Percentiles rank a stretch among this genome's conserved stretches.
Conservation (phyloP, 2,329 filamentous ascomycete genomes). For the Periconia sp. region DNA sequence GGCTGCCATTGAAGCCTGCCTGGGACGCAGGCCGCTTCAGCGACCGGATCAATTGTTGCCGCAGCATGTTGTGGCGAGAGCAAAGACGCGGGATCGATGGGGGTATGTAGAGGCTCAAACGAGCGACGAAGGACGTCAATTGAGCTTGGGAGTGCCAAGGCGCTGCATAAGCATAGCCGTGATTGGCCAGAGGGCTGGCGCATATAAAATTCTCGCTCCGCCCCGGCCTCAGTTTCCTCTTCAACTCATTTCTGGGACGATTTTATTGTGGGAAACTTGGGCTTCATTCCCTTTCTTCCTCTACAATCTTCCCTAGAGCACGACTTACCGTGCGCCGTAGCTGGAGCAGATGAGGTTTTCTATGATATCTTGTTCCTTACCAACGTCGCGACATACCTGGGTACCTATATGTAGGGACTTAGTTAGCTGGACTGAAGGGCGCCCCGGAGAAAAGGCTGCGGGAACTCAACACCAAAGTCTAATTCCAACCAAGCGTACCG, state of each 20-base stretch:
- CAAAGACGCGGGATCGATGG: slow-evolving; percentile 23
- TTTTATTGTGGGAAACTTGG: slow-evolving; percentile 67
- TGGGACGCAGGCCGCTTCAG: slow-evolving; percentile 59
- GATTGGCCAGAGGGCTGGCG: slow-evolving; percentile 32
- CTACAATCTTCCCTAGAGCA: slow-evolving; percentile 66
- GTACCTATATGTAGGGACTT: too few species aligned
- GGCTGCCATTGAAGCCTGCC: slow-evolving; percentile 60
- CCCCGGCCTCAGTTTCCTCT: slow-evolving; percentile 32
- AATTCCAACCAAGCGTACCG: too few species aligned
- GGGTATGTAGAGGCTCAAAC: slow-evolving; percentile 21
- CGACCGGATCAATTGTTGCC: slow-evolving; percentile 65
- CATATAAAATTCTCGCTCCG: slow-evolving; percentile 30
- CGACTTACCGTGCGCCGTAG: slow-evolving; percentile 59
- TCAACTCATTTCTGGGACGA: slow-evolving; percentile 62
- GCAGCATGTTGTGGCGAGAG: slow-evolving; percentile 56
- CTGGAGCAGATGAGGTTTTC: slow-evolving; percentile 64
- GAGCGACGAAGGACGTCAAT: slow-evolving; percentile 13
- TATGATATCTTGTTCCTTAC: slow-evolving; percentile 68
- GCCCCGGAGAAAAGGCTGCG: too few species aligned
- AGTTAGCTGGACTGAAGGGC: not conserved
- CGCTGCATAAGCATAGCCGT: slow-evolving; percentile 13
- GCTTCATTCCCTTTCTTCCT: slow-evolving; percentile 55
- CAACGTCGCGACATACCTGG: slow-evolving; percentile 61
- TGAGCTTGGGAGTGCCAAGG: slow-evolving; percentile 8
- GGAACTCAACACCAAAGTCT: too few species aligned